Evolutionary conservation across 179 eudicot species (phyloP).

Genomic region (Beta lomatogona): DNA sequence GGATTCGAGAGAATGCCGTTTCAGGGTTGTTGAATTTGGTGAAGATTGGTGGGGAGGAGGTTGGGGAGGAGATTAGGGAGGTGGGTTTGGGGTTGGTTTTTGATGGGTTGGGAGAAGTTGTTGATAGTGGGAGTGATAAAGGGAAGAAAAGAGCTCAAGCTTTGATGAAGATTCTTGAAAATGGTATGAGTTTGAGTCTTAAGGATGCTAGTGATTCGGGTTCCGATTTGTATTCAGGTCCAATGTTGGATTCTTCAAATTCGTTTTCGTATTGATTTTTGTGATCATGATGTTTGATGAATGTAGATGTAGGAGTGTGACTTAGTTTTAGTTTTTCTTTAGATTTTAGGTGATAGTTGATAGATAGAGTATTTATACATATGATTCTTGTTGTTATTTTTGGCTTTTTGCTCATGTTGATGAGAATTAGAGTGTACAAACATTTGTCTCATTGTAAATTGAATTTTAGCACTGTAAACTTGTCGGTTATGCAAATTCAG

Average conservation of each 20-base stretch:
- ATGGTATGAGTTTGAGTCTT: constrained; percentile 8
- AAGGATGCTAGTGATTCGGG: constrained; percentile 1
- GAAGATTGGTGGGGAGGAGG: constrained; percentile 52
- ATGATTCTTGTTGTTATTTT: not conserved
- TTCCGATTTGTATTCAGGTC: constrained; percentile 24
- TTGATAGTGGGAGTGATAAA: constrained; percentile 55
- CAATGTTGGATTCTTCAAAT: constrained; percentile 21
- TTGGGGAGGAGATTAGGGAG: constrained; percentile 44
- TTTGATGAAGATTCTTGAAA: constrained; percentile 39
- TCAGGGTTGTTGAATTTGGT: constrained; percentile 69
- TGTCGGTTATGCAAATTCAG: not conserved
- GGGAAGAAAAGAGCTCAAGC: constrained; percentile 54
- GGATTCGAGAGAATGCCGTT: constrained; percentile 74
- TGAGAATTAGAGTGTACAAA: constrained; percentile 6
- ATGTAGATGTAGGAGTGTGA: not conserved
- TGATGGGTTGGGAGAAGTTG: constrained; percentile 61
- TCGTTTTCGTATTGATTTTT: constrained; percentile 19
- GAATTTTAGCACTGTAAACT: not conserved
- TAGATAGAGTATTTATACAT: not conserved
- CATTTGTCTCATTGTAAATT: constrained; percentile 7
- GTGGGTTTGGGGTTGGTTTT: constrained; percentile 38
- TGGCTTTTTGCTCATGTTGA: not conserved
- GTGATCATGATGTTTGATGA: not conserved
- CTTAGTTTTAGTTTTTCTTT: not conserved
- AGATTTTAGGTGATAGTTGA: constrained; percentile 6